Percentiles rank a stretch among this genome's conserved stretches.
Evolutionary conservation across 441 rosid species (phyloP).

Genomic region (Arabidopsis hybrid): DNA sequence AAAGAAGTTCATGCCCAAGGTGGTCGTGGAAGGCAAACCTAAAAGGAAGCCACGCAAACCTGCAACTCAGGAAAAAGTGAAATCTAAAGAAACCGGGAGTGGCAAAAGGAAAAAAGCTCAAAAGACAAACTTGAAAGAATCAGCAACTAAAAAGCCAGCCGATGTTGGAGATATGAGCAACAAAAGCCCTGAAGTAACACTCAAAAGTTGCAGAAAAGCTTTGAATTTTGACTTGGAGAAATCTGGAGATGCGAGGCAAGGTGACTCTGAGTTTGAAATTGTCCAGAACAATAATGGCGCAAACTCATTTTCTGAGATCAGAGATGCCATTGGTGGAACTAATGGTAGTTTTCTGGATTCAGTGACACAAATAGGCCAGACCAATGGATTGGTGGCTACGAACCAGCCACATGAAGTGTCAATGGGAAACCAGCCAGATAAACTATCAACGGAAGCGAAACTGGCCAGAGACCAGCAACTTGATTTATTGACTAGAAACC

Average conservation of each 20-base stretch:
- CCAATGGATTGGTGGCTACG: constrained; percentile 32
- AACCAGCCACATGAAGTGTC: constrained; percentile 33
- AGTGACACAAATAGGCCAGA: constrained; percentile 49
- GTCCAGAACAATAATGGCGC: constrained; percentile 34
- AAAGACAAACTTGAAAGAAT: constrained; percentile 54
- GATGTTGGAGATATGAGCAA: constrained; percentile 35
- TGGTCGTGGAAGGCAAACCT: constrained; percentile 70
- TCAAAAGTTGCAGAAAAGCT: constrained; percentile 63
- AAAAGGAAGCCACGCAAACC: constrained; percentile 58
- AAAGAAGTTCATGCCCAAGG: constrained; percentile 93
- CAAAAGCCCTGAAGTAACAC: constrained; percentile 44
- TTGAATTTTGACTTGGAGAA: constrained; percentile 68
- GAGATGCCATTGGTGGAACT: constrained; percentile 32
- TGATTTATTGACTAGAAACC: constrained; percentile 32
- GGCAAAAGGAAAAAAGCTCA: constrained; percentile 75
- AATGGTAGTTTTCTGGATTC: constrained; percentile 35
- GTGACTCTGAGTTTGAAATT: constrained; percentile 38
- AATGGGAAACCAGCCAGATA: constrained; percentile 22
- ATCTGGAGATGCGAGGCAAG: constrained; percentile 41
- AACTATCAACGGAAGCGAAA: neutral
- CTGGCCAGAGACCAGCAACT: constrained; percentile 33
- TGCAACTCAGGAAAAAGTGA: constrained; percentile 44
- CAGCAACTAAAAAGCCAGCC: constrained; percentile 45
- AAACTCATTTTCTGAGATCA: constrained; percentile 38
- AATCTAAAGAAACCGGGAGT: constrained; percentile 46